Evolutionary conservation across 164 flowering plant genomes (phyloP).

Genomic region (Hamamelis virginiana): DNA sequence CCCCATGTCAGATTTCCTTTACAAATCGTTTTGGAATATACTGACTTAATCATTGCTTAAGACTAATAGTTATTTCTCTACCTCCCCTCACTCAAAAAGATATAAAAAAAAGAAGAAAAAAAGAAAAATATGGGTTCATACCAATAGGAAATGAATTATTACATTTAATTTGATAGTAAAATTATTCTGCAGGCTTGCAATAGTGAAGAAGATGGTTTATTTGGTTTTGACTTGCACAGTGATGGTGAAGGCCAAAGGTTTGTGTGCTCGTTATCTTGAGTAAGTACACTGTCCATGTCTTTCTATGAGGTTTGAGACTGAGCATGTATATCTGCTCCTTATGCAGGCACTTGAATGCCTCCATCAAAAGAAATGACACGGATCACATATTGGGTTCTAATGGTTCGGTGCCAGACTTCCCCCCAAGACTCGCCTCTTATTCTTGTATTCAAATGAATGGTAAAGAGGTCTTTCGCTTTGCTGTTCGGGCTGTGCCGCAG

Average conservation of each 20-base stretch:
- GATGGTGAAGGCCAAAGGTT: slow-evolving; percentile 90
- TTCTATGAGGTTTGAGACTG: slow-evolving; percentile 2
- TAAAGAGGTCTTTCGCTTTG: slow-evolving; percentile 92
- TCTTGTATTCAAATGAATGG: slow-evolving; percentile 94
- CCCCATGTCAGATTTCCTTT: no score
- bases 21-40: no score
- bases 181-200: slow-evolving; percentile 67
- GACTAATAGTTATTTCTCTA: no score
- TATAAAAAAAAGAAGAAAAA: no score
- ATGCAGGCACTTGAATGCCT: slow-evolving; percentile 77
- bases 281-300: neutral
- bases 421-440: slow-evolving; percentile 55
- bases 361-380: slow-evolving; percentile 35
- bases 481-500: slow-evolving; percentile 79
- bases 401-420: slow-evolving; percentile 54
- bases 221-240: slow-evolving; percentile 83
- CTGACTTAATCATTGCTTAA: no score
- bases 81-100: no score
- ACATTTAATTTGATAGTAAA: neutral
- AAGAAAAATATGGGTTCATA: no score
- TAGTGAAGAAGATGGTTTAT: slow-evolving; percentile 72
- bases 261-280: neutral
- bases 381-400: slow-evolving; percentile 46
- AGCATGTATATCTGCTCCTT: slow-evolving; percentile 1
- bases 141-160: neutral